These are phyloP conservation scores for Suillus americanus DNA, from an alignment of 768 basidiomycete species.

Conservation along the genomic window DNA sequence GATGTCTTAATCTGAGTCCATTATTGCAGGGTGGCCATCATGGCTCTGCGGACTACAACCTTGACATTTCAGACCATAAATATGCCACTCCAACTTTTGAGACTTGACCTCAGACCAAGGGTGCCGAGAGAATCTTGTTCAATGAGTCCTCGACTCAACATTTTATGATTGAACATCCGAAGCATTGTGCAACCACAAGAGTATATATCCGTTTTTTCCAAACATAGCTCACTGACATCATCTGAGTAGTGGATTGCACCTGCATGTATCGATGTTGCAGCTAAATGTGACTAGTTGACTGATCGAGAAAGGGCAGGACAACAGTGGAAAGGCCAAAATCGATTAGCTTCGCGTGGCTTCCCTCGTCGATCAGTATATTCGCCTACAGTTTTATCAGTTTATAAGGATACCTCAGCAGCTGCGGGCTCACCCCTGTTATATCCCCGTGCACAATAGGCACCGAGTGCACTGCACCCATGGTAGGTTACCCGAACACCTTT, in stretches of 20 bases:
- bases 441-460: not conserved
- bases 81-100: not conserved
- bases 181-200: not conserved
- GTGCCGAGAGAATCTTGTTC: not conserved
- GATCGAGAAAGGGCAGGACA: not conserved
- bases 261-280: not conserved
- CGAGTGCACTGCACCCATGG: not conserved
- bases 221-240: not conserved
- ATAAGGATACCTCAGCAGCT: not conserved
- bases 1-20: not conserved
- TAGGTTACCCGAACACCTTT: not conserved
- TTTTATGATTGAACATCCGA: not conserved
- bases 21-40: not conserved
- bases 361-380: not conserved
- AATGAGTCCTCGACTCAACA: not conserved
- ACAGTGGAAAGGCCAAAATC: not conserved
- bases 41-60: not conserved
- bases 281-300: not conserved
- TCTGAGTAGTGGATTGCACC: slow-evolving; percentile 1
- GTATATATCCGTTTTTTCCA: slow-evolving; percentile 1
- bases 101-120: not conserved
- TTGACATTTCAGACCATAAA: not conserved
- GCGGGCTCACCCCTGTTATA: not conserved
- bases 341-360: not conserved
- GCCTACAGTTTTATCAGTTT: not conserved